Conservation (phyloP, 2,329 filamentous ascomycete species). For the Phaeosphaeria sp. region DNA sequence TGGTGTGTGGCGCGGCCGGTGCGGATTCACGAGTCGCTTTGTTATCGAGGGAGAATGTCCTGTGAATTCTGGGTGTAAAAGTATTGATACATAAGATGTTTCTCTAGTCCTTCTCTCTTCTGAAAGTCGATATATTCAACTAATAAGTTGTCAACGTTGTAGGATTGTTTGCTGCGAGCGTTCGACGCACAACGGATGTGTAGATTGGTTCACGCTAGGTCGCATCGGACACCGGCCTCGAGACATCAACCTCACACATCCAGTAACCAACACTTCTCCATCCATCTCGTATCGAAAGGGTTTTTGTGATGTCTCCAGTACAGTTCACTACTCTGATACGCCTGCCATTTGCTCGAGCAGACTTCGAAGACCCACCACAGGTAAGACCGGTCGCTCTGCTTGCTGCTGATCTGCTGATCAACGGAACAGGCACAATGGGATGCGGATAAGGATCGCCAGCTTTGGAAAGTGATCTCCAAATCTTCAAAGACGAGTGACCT, state of each 20-base stretch:
- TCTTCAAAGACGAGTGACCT: constrained; percentile 80
- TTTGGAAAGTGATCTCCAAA: constrained; percentile 90
- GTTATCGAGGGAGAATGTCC: background rate
- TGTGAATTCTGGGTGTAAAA: no score
- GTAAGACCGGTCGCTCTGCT: constrained; percentile 57
- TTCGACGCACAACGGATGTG: constrained; percentile 2
- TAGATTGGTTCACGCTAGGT: constrained; percentile 21
- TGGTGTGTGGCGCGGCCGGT: constrained; percentile 2
- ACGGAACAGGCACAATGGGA: constrained; percentile 82
- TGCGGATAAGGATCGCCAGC: constrained; percentile 79
- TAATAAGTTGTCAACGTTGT: background rate
- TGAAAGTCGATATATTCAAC: background rate
- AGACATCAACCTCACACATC: constrained; percentile 12
- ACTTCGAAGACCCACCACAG: constrained; percentile 88
- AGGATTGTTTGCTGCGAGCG: background rate
- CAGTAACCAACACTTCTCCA: background rate
- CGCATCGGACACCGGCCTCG: constrained; percentile 9
- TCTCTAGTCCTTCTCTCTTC: background rate
- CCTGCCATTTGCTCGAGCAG: constrained; percentile 84
- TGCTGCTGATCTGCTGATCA: constrained; percentile 13
- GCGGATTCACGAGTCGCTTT: background rate
- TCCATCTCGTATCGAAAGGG: background rate
- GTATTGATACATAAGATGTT: no score
- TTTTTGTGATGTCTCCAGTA: constrained; percentile 29
- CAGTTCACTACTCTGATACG: constrained; percentile 80